Evolutionary conservation across 2,329 filamentous ascomycete species (phyloP).

Genomic region (Eurotiales sp.): DNA sequence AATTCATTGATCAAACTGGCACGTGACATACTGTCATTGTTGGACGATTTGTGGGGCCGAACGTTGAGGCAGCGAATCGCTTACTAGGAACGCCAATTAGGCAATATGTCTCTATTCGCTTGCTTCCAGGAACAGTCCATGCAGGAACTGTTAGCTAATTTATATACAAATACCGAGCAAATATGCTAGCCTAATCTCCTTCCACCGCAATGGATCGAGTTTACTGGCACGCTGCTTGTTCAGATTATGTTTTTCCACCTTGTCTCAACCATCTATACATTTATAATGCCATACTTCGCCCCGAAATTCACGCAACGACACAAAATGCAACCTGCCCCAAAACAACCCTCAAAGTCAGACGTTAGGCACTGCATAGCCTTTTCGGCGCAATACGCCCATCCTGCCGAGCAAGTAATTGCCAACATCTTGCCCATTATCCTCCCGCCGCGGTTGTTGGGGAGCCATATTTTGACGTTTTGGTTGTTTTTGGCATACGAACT

Average conservation of each 20-base stretch:
- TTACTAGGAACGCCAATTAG: too few species aligned
- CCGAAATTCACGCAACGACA: background rate
- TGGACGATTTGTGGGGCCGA: too few species aligned
- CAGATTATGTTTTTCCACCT: background rate
- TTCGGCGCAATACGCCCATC: constrained; percentile 56
- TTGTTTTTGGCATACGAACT: constrained; percentile 48
- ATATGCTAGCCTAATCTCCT: too few species aligned
- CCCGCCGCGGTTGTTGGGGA: constrained; percentile 44
- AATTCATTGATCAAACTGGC: too few species aligned
- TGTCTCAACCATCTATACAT: background rate
- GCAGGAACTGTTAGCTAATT: too few species aligned
- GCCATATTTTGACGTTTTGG: constrained; percentile 54
- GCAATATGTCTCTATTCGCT: too few species aligned
- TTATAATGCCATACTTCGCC: background rate
- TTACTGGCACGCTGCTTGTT: background rate
- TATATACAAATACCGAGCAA: too few species aligned
- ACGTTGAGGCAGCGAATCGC: too few species aligned
- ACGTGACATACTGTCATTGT: too few species aligned
- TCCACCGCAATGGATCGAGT: background rate
- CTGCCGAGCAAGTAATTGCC: constrained; percentile 53
- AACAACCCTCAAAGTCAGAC: background rate
- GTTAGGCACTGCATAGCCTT: constrained; percentile 51
- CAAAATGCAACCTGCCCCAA: background rate
- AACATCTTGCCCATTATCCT: constrained; percentile 52
- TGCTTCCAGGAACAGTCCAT: too few species aligned